Base-by-base conservation (phyloP, 148 eudicot species). In the Amaranthus cruentus region DNA sequence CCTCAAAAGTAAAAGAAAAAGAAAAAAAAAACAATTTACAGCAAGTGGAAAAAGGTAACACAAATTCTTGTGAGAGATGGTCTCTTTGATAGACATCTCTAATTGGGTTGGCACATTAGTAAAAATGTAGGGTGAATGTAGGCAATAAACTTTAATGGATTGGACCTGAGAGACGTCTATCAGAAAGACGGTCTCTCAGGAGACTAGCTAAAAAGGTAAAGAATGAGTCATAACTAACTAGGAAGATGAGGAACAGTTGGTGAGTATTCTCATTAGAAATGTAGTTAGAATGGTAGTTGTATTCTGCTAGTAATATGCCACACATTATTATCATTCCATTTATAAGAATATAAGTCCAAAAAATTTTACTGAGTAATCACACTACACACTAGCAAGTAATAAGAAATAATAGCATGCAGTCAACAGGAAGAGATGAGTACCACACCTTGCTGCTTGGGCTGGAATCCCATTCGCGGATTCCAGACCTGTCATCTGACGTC, bases 371-470 rank as follows among this genome's bases (percentile, higher is more conserved):
- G 15, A 66, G 68, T 64, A 47, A 66, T 14, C 2, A 64, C 21
- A 9, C 49, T 15, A 42, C 28, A 60, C 44, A 18, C 44, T 12
- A 0, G 38, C 67, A 50, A 48, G 44, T 47, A 13, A 55, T 5
- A 14, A 74, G 57, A 0, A 12, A 3, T 15, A 69, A 60, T 68
- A n/a, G 42, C 51, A 70, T 73, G 55, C 38, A 71, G n/a, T 4
- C 48, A 66, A 66, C 11, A 9, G 38, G 54, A 66, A 66, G 46
- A 13, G 76, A 71, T 46, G 81, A 79, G 76, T 81, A 82, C 49
- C 77, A 84, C 54, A 74, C 85, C 48, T 68, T 85, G 51, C 60
- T 87, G 62, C 75, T 76, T n/a, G 80, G 91, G 9, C 73, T 83
- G 4, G 83, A 87, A 62, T 85, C 91, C 0, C 83, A 81, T 55